phyloP scores from a whole-genome alignment of 768 basidiomycete species.

The Phlebiopsis flavidoalba region DNA sequence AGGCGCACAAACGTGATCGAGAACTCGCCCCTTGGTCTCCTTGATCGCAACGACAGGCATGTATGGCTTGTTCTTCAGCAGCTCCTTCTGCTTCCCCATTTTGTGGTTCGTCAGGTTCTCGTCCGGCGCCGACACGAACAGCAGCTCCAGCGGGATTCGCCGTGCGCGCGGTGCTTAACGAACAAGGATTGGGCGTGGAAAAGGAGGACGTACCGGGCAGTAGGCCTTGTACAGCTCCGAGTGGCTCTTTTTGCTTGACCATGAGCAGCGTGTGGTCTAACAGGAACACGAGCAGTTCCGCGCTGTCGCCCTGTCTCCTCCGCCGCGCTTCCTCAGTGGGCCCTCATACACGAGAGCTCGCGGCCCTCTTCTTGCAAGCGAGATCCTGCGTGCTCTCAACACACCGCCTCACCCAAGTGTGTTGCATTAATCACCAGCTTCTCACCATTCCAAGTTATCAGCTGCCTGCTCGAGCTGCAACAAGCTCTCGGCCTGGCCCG shows the following conservation, averaged over 20 bases:
- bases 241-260: constrained; percentile 90
- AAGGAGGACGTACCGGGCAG: constrained; percentile 55
- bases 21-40: constrained; percentile 77
- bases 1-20: constrained; percentile 93
- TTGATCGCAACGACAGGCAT: constrained; percentile 48
- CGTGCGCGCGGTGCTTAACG: constrained; percentile 25
- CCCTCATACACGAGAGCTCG: constrained; percentile 92
- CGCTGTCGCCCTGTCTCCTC: constrained; percentile 67
- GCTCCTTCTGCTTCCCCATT: constrained; percentile 20
- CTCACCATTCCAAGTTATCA: constrained; percentile 86
- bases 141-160: constrained; percentile 95
- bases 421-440: constrained; percentile 59
- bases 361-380: constrained; percentile 83
- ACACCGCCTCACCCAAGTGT: neutral
- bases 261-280: constrained; percentile 96
- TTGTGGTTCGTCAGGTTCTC: constrained; percentile 38
- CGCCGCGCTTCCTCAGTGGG: constrained; percentile 77
- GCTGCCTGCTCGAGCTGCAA: constrained; percentile 89
- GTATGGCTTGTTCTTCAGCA: constrained; percentile 35
- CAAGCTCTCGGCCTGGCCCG: constrained; percentile 92
- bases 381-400: constrained; percentile 55
- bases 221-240: constrained; percentile 92
- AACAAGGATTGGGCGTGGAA: neutral
- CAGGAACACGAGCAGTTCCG: constrained; percentile 89
- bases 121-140: constrained; percentile 76